A percentile compares a stretch with the other conserved stretches of the same genome.
Conservation (phyloP, 2,329 filamentous ascomycete species). For the Exophiala aquamarina region DNA sequence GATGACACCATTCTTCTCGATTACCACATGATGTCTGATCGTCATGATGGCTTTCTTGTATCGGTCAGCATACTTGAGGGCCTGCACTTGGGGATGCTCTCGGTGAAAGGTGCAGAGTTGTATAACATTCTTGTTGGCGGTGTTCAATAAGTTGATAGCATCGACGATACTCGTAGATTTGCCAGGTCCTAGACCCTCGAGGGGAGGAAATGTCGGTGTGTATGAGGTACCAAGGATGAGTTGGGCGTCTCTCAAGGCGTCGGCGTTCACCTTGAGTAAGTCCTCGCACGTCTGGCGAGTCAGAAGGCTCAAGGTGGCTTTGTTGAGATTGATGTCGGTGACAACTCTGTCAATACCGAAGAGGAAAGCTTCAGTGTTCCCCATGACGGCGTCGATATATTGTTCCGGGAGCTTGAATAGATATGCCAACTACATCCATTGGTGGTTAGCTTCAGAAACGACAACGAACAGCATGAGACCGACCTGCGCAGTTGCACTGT, state of each 20-base stretch:
- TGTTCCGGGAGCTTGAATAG: conserved; percentile 61
- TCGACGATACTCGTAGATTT: conserved; percentile 61
- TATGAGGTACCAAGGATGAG: conserved; percentile 82
- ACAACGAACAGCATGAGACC: conserved; percentile 27
- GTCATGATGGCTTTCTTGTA: conserved; percentile 84
- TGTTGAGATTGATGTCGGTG: conserved; percentile 55
- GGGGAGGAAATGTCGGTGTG: conserved; percentile 73
- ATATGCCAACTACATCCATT: conserved; percentile 60
- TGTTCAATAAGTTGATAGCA: conserved; percentile 74
- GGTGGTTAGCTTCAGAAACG: not conserved
- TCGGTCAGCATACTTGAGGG: conserved; percentile 76
- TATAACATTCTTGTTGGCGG: conserved; percentile 65
- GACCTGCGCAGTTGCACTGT: conserved; percentile 84
- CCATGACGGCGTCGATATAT: conserved; percentile 73
- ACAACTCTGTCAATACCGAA: conserved; percentile 80
- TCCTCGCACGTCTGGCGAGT: conserved; percentile 69
- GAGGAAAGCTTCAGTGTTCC: conserved; percentile 78
- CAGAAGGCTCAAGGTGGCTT: conserved; percentile 61
- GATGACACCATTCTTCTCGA: conserved; percentile 74
- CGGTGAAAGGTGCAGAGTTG: conserved; percentile 74
- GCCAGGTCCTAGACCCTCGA: conserved; percentile 62
- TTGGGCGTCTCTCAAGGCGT: conserved; percentile 63
- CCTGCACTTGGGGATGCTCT: conserved; percentile 71
- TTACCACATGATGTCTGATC: conserved; percentile 82
- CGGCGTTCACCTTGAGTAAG: conserved; percentile 36